Percentiles rank a stretch among this genome's conserved stretches.
phyloP scores from a whole-genome alignment of 2,329 filamentous ascomycete species.

The Mariannaea sp. region DNA sequence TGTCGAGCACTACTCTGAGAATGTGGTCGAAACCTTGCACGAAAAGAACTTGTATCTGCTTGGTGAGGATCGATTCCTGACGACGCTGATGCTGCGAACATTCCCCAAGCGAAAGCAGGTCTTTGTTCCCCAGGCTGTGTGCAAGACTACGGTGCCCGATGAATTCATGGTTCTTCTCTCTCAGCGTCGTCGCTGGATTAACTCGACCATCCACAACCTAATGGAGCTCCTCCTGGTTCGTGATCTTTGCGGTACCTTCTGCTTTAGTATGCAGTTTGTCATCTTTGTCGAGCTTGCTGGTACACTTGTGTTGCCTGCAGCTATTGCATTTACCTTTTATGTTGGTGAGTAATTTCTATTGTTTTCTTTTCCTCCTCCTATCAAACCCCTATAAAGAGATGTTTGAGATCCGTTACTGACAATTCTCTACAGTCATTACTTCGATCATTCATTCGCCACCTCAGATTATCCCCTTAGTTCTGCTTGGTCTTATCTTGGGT shows the following conservation, averaged over 20 bases:
- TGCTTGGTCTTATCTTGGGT: conserved; percentile 89
- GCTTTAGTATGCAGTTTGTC: conserved; percentile 99
- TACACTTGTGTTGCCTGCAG: conserved; percentile 91
- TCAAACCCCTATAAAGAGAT: neutral
- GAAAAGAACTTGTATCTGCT: conserved; percentile 94
- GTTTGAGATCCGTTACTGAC: conserved; percentile 3
- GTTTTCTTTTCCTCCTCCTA: no score
- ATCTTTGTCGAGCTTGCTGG: conserved; percentile 94
- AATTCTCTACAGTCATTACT: conserved; percentile 68
- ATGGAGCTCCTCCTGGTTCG: conserved; percentile 96
- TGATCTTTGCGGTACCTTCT: conserved; percentile 97
- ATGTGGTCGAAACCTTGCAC: conserved; percentile 96
- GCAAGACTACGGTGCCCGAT: conserved; percentile 97
- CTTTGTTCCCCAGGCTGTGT: conserved; percentile 97
- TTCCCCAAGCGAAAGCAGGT: conserved; percentile 99
- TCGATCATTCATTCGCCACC: conserved; percentile 78
- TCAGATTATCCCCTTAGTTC: conserved; percentile 87
- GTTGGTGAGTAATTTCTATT: conserved; percentile 85
- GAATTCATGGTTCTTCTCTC: conserved; percentile 90
- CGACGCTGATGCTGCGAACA: conserved; percentile 96
- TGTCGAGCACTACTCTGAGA: conserved; percentile 98
- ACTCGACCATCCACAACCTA: conserved; percentile 97
- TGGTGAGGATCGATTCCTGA: conserved; percentile 93
- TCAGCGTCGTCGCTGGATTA: conserved; percentile 97
- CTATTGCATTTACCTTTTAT: conserved; percentile 96